Evolutionary conservation across 352 stramenopile genomes (phyloP).

Genomic region (Thalassiosira mediterranea): DNA sequence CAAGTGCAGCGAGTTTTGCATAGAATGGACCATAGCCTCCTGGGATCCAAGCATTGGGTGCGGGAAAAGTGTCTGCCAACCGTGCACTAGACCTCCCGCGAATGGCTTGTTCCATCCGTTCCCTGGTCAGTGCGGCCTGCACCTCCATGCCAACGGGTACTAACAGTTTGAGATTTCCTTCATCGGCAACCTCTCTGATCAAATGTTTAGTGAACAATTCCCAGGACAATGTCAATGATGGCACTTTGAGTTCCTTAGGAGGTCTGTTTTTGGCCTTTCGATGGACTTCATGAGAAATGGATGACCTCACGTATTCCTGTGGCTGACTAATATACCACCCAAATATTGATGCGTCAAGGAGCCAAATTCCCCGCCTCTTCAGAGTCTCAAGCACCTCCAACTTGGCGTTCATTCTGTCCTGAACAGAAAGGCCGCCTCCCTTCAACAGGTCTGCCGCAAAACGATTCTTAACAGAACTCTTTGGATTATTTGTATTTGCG

Average conservation of each 20-base stretch:
- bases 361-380: slow-evolving; percentile 50
- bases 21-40: slow-evolving; percentile 53
- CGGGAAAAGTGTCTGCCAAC: slow-evolving; percentile 46
- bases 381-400: slow-evolving; percentile 50
- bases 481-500: slow-evolving; percentile 8
- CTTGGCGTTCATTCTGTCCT: slow-evolving; percentile 50
- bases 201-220: slow-evolving; percentile 61
- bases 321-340: slow-evolving; percentile 60
- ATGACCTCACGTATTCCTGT: slow-evolving; percentile 30
- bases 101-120: slow-evolving; percentile 44
- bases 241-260: slow-evolving; percentile 48
- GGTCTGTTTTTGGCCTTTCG: slow-evolving; percentile 35
- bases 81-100: not conserved
- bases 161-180: slow-evolving; percentile 42
- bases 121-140: slow-evolving; percentile 27
- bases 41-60: slow-evolving; percentile 58
- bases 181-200: slow-evolving; percentile 39
- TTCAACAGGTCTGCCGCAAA: slow-evolving; percentile 63
- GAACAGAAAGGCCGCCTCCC: slow-evolving; percentile 38
- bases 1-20: slow-evolving; percentile 34
- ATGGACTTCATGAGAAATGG: slow-evolving; percentile 48
- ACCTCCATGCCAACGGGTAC: slow-evolving; percentile 61
- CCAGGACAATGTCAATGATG: slow-evolving; percentile 52
- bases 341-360: slow-evolving; percentile 61
- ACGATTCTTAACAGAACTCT: slow-evolving; percentile 18